Evolutionary conservation across 441 rosid genomes (phyloP).

Genomic region (Gossypium schwendimanii): DNA sequence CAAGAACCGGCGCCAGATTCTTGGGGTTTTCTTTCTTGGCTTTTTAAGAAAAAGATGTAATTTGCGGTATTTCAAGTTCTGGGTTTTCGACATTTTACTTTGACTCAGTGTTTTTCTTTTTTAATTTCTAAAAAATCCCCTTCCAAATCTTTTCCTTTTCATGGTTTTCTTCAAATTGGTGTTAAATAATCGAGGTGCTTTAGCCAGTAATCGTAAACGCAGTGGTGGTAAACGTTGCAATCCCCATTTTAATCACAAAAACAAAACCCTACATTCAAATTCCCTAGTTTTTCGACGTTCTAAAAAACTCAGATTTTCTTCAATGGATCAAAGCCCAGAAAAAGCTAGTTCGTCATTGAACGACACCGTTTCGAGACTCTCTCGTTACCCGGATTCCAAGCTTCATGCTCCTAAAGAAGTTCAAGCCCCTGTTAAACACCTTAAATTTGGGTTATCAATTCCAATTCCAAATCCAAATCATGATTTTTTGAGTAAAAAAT

Average conservation of each 20-base stretch:
- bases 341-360: conserved; percentile 31
- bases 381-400: conserved; percentile 52
- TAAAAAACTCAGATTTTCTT: conserved; percentile 44
- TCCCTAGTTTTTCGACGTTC: conserved; percentile 36
- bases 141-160: not conserved
- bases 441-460: conserved; percentile 35
- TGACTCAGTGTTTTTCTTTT: not conserved
- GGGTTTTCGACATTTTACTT: not conserved
- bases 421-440: conserved; percentile 51
- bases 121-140: not conserved
- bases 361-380: conserved; percentile 37
- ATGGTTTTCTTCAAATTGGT: conserved; percentile 27
- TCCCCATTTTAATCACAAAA: conserved; percentile 22
- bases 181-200: conserved; percentile 35
- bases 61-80: not conserved
- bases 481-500: conserved; percentile 16
- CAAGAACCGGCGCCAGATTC: not conserved
- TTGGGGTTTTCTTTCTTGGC: not conserved
- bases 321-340: conserved; percentile 24
- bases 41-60: not conserved
- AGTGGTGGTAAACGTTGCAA: conserved; percentile 39
- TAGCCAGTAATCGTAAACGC: conserved; percentile 56
- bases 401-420: conserved; percentile 40
- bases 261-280: conserved; percentile 19
- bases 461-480: not conserved